Conservation (phyloP, 441 rosid species). For the Pelargonium australe region DNA sequence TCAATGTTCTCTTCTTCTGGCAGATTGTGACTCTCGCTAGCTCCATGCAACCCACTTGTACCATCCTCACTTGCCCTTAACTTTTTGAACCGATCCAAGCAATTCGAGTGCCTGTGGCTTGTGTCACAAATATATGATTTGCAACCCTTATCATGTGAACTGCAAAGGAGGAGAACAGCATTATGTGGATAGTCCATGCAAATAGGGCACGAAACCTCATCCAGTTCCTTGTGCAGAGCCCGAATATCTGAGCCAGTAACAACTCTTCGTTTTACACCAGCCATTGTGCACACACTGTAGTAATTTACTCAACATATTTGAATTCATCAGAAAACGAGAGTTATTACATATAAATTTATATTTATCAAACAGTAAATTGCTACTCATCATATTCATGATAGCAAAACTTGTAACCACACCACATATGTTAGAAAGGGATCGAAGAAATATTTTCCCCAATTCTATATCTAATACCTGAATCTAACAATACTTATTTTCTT, state of each 20-base stretch:
- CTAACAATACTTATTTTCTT: no score
- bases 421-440: neutral
- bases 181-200: slow-evolving; percentile 85
- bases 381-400: slow-evolving; percentile 2
- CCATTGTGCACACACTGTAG: slow-evolving; percentile 84
- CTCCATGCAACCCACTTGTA: slow-evolving; percentile 23
- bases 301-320: slow-evolving; percentile 59
- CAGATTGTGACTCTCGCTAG: slow-evolving; percentile 26
- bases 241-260: slow-evolving; percentile 61
- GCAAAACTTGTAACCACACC: slow-evolving; percentile 5
- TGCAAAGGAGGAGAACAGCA: slow-evolving; percentile 71
- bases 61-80: neutral
- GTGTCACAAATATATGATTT: slow-evolving; percentile 69
- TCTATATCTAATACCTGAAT: no score
- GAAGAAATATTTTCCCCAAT: no score
- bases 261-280: slow-evolving; percentile 82
- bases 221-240: slow-evolving; percentile 72
- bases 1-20: slow-evolving; percentile 20
- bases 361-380: slow-evolving; percentile 16
- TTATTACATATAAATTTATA: slow-evolving; percentile 16
- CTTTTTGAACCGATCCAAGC: slow-evolving; percentile 39
- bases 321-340: slow-evolving; percentile 42
- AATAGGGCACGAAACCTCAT: slow-evolving; percentile 69
- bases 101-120: slow-evolving; percentile 68
- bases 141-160: slow-evolving; percentile 73